Base-by-base conservation (phyloP, 306 rosid genomes). In the Cucurbita maxima region DNA sequence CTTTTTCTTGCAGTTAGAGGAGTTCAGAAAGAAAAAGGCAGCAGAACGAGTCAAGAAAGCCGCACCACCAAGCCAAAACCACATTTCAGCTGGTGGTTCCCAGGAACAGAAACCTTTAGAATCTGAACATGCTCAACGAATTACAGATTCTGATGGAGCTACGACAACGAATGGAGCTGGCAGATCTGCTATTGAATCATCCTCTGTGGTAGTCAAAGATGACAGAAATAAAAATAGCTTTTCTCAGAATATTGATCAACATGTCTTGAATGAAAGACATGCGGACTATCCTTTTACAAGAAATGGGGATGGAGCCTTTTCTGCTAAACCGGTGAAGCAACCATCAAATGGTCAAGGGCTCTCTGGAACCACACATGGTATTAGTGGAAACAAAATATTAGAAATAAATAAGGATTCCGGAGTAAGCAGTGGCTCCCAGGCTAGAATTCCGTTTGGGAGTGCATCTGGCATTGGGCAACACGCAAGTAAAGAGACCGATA, bases 11-110 rank as follows among this genome's bases (percentile, higher is more conserved):
- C 87, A 95, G 99, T 78, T 91, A 66, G 99, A 95, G 77, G 99
- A 95, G 87, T 91, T 95, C 77, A 93, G 97, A 37, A 91, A 87
- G 88, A 94, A 87, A 84, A 94, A 86, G 76, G 97, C 96, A 7
- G 96, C 96, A 30, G 96, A 92, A 66, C 87, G 84, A 56, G 86
- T 77, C 30, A 95, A 91, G 89, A 91, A 88, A 81, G 74, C 85
- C 73, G 76, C 87, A 58, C 63, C 90, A 38, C 73, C 86, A 47
- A 75, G 79, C 80, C 79, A 80, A 62, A 76, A 10, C 67, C 56
- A 43, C 73, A 76, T 75, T 47, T 82, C 90, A 79, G 91, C 84
- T 77, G 64, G 67, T 74, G 76, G 84, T 75, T 72, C 61, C 50
- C 72, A 79, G 58, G 88, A 86, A 77, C 88, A 89, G 66, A 88